Percentiles rank a stretch among this genome's conserved stretches.
These are phyloP conservation scores for Acaromyces ingoldii DNA, from an alignment of 1,284 basidiomycete species.

Conservation along the genomic window DNA sequence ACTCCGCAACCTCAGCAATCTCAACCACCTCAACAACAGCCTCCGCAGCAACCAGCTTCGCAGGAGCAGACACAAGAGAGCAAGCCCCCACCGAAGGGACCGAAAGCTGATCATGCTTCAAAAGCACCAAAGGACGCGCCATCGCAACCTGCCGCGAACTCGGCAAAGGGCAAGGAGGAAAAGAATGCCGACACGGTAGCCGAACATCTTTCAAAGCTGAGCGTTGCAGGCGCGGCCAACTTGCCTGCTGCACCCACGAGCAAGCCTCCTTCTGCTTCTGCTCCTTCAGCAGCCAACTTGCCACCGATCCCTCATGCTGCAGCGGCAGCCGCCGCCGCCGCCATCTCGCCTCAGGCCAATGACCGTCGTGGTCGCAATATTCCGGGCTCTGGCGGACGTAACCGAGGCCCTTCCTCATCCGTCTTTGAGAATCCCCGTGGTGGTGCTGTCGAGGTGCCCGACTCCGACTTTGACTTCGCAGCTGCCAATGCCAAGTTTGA, in stretches of 20 bases:
- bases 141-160: neutral
- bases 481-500: slow-evolving; percentile 46
- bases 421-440: slow-evolving; percentile 7
- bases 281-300: slow-evolving; percentile 17
- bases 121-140: too few species aligned
- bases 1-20: too few species aligned
- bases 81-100: too few species aligned
- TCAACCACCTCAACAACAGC: too few species aligned
- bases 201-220: slow-evolving; percentile 35
- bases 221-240: slow-evolving; percentile 13
- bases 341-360: slow-evolving; percentile 3
- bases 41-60: too few species aligned
- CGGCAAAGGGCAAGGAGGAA: slow-evolving; percentile 7
- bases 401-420: slow-evolving; percentile 1
- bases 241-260: slow-evolving; percentile 3
- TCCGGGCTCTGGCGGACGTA: slow-evolving; percentile 11
- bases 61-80: too few species aligned
- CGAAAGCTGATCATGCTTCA: too few species aligned
- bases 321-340: slow-evolving; percentile 20
- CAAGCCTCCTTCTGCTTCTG: slow-evolving; percentile 8
- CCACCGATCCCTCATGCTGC: slow-evolving; percentile 36
- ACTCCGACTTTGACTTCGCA: slow-evolving; percentile 47
- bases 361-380: neutral
- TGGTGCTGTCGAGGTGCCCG: slow-evolving; percentile 20
- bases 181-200: slow-evolving; percentile 29